Conservation (phyloP, 2,329 filamentous ascomycete genomes). For the Fusarium sarcochroum region DNA sequence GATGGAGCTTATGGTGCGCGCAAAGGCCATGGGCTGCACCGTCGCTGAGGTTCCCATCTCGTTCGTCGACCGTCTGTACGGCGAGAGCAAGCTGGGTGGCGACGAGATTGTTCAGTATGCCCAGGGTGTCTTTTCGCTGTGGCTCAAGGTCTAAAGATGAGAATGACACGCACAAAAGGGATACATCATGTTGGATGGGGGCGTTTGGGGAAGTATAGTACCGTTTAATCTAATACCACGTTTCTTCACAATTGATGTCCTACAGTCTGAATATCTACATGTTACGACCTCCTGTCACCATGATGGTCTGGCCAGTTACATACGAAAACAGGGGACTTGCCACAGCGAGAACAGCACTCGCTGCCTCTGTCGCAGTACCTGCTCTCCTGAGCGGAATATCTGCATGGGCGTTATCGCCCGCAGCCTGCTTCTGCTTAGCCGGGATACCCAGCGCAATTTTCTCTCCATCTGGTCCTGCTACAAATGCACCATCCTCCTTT, state of each 20-base stretch:
- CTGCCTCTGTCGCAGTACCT: constrained; percentile 85
- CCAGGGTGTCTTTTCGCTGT: constrained; percentile 84
- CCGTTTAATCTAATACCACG: constrained; percentile 53
- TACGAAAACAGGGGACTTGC: constrained; percentile 88
- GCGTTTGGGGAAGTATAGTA: constrained; percentile 51
- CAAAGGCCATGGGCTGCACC: constrained; percentile 94
- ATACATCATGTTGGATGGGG: constrained; percentile 46
- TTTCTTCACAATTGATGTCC: constrained; percentile 40
- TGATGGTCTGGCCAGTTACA: constrained; percentile 88
- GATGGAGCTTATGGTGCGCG: constrained; percentile 99
- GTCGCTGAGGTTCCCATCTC: constrained; percentile 96
- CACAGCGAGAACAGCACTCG: constrained; percentile 81
- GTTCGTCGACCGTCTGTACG: constrained; percentile 96
- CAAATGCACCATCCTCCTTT: constrained; percentile 87
- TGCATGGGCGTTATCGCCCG: constrained; percentile 61
- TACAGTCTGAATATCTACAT: constrained; percentile 57
- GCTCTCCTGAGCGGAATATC: constrained; percentile 86
- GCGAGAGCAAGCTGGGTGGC: constrained; percentile 93
- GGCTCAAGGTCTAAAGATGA: constrained; percentile 76
- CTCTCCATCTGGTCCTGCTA: constrained; percentile 81
- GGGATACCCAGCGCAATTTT: constrained; percentile 84
- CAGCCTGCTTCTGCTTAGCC: constrained; percentile 65
- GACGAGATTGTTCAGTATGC: constrained; percentile 98
- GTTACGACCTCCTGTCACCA: constrained; percentile 82
- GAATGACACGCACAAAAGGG: constrained; percentile 42